phyloP scores from a whole-genome alignment of 140 eudicot species.

The Anethum foeniculum region DNA sequence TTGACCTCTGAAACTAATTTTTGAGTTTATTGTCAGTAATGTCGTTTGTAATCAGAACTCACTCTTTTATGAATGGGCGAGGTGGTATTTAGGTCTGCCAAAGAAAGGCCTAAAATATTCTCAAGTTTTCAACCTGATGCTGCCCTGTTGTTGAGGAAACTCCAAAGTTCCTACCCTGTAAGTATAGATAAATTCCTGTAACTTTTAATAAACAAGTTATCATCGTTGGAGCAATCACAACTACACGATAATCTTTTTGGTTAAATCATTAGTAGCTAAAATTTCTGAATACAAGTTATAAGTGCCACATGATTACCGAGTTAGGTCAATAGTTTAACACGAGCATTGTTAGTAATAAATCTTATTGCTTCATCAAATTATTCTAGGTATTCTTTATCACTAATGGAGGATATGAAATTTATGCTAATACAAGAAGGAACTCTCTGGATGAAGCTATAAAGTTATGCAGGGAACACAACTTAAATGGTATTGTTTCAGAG shows the following conservation, averaged over 20 bases:
- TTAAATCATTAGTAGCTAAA: background rate
- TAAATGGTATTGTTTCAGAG: constrained; percentile 57
- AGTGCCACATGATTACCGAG: too few species aligned
- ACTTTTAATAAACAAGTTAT: background rate
- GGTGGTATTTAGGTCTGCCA: constrained; percentile 51
- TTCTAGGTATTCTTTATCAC: constrained; percentile 57
- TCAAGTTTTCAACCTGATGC: constrained; percentile 88
- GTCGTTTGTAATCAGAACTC: constrained; percentile 1
- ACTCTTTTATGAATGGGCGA: constrained; percentile 12
- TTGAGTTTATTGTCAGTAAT: background rate
- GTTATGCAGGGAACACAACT: constrained; percentile 36
- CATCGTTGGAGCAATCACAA: too few species aligned
- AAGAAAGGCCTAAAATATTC: constrained; percentile 46
- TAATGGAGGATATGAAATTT: constrained; percentile 57
- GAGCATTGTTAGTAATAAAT: background rate
- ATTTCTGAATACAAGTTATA: background rate
- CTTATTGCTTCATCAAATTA: background rate
- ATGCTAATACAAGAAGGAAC: constrained; percentile 48
- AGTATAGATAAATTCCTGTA: constrained; percentile 4
- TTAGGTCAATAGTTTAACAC: background rate
- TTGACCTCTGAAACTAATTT: background rate
- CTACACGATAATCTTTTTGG: background rate
- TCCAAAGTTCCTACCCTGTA: constrained; percentile 60
- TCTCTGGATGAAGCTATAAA: constrained; percentile 67
- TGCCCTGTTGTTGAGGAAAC: constrained; percentile 42